Conservation (phyloP, 352 stramenopile species). For the Phytophthora aleatoria region DNA sequence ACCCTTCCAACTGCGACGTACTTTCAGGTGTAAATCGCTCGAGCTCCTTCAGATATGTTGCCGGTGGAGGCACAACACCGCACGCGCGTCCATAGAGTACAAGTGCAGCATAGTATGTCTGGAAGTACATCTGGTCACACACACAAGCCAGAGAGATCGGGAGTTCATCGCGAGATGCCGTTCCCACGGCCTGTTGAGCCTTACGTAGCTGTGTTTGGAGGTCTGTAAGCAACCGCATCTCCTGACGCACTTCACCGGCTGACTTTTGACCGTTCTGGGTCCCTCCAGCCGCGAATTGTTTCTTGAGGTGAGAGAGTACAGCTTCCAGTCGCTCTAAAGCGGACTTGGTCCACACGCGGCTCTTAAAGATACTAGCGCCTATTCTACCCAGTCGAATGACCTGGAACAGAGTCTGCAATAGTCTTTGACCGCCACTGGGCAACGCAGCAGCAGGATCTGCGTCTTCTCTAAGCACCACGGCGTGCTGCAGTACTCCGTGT, state of each 20-base stretch:
- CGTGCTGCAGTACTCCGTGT: conserved; percentile 73
- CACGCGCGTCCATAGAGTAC: conserved; percentile 75
- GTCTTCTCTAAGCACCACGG: conserved; percentile 51
- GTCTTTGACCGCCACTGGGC: conserved; percentile 61
- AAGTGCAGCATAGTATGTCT: conserved; percentile 71
- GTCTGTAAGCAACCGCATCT: conserved; percentile 59
- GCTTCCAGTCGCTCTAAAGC: conserved; percentile 50
- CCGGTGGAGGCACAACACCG: conserved; percentile 57
- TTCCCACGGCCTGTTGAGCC: conserved; percentile 48
- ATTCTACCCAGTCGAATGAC: conserved; percentile 64
- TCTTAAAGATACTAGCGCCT: conserved; percentile 57
- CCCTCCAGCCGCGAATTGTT: conserved; percentile 55
- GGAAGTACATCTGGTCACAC: conserved; percentile 85
- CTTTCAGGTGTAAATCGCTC: conserved; percentile 49
- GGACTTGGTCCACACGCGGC: conserved; percentile 66
- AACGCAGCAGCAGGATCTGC: conserved; percentile 20
- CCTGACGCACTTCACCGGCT: conserved; percentile 48
- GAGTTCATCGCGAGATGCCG: conserved; percentile 57
- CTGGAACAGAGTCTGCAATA: conserved; percentile 63
- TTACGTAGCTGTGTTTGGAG: conserved; percentile 58
- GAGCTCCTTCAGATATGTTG: conserved; percentile 64
- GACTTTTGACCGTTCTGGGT: conserved; percentile 77
- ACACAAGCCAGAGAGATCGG: conserved; percentile 66
- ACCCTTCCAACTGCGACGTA: conserved; percentile 49
- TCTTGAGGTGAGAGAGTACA: conserved; percentile 55